Evolutionary conservation across 306 rosid species (phyloP), one percentile per base, ranked within the genome.

Genomic region (Abrus precatorius): DNA sequence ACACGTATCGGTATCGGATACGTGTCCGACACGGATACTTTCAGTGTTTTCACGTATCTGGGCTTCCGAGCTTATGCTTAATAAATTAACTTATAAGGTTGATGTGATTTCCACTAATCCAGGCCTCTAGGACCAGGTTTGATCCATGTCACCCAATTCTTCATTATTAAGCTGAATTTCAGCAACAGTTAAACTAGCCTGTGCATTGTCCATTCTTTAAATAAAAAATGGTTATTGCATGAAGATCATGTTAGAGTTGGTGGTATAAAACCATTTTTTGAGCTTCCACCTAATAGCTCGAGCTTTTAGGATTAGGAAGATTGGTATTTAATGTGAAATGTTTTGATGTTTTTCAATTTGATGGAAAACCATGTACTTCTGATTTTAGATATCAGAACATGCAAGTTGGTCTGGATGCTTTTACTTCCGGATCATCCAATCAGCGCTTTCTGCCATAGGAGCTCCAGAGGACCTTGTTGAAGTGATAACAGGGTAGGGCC

Each of bases 381-480:
- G 72, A 76, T 59, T 80, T 69, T 83, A 94, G 98, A 91, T 92
- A 73, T 94, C 98, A 43, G 98, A 94, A 81, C 95, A 94, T 88
- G 98, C 98, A 86, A 94, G 94, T 84, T 94, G 98, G 98, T 92
- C 98, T 78, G 98, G 97, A 71, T 92, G 98, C 83, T 94, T 94
- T 85, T 94, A 89, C 83, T 85, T 86, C 69, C 91, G 89, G 78
- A 94, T 94, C 83, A 94, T 94, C 72, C 98, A 94, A 74, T 92
- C 98, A 66, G 98, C 97, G 61, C 97, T 94, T 81, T 90, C 98
- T 80, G 98, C 97, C 13, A 93, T 94, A 64, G 98, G 98, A 59
- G 98, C 98, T 78, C 98, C 98, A 11, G 98, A 94, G 75, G 93
- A 92, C 83, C 84, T 94, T 79, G 98, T 94, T 85, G 97, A 94